Percentiles rank a stretch among this genome's conserved stretches.
Conservation (phyloP, 2,329 filamentous ascomycete species). For the Diaporthe citrichinensis region DNA sequence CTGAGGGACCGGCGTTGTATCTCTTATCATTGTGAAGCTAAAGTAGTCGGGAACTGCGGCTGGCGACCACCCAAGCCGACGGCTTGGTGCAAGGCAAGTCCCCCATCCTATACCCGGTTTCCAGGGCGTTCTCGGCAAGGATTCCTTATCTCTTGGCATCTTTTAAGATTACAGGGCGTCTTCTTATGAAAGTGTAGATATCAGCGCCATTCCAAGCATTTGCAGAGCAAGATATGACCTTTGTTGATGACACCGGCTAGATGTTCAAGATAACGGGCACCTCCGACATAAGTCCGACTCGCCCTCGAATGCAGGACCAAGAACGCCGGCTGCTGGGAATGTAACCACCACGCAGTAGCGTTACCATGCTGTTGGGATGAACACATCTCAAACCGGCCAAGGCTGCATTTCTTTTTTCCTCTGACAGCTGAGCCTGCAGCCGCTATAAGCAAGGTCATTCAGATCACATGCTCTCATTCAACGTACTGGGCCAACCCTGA, state of each 20-base stretch:
- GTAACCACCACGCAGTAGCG: constrained; percentile 17
- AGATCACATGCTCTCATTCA: background rate
- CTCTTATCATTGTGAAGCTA: constrained; percentile 36
- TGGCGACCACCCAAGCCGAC: constrained; percentile 9
- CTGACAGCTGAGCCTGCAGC: background rate
- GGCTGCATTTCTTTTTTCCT: background rate
- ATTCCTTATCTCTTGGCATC: constrained; percentile 40
- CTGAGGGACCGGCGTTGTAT: constrained; percentile 29
- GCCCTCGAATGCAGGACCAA: constrained; percentile 1
- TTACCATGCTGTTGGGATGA: constrained; percentile 22
- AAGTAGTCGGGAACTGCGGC: background rate
- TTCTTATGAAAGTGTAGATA: background rate
- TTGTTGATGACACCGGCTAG: constrained; percentile 7
- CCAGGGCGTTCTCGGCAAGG: background rate
- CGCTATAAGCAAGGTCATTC: background rate
- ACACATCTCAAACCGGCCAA: background rate
- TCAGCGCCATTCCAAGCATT: background rate
- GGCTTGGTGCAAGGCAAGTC: background rate
- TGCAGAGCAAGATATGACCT: constrained; percentile 17
- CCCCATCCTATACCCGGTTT: background rate
- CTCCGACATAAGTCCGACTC: constrained; percentile 16
- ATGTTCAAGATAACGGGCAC: constrained; percentile 7
- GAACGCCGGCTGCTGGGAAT: constrained; percentile 19
- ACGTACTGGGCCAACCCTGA: background rate
- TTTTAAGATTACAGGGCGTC: constrained; percentile 13